Evolutionary conservation across 139 green algal species (phyloP), one percentile per base, ranked within the genome.

Genomic region (Penium margaritaceum): DNA sequence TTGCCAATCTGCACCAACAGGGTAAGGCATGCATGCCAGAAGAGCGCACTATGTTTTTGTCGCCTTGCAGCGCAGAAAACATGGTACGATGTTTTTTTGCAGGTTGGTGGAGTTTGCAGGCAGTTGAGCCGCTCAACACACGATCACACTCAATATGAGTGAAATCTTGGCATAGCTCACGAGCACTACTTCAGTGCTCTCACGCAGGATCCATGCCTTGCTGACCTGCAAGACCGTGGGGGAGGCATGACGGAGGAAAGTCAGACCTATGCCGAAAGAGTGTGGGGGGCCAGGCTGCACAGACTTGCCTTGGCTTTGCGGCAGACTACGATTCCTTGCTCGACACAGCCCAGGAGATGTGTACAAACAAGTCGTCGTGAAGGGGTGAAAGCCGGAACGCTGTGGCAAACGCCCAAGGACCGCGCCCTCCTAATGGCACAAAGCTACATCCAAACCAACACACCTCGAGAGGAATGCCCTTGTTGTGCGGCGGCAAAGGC

Each of bases 391-490:
- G 2, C n/a, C n/a, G 29, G 9, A 58, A 60, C 41, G 41, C 7
- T 21, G 12, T 21, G 41, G 41, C 9, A 12, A 12, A 51, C 9
- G 41, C 9, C 7, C 9, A 51, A 51, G 41, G 12, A 51, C 9
- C 9, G 41, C 41, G 7, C 41, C 41, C 41, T 21, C 9, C 9
- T 51, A 21, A 12, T 7, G 41, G 7, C 9, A 51, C 9, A 12
- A 51, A 51, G 41, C 41, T 7, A 12, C 9, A 51, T 7, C 41
- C 9, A 51, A 51, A 51, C 41, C 41, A 29, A 57, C 46, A 57
- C 39, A 78, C 71, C 84, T 95, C 88, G 24, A 95, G 41, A 1
- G 88, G 85, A 15, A 75, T 88, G 35, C 91, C 93, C 85, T 98
- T 98, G 60, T 83, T 83, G 72, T 39, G 72, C 14, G 74, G 83